A percentile compares a stretch with the other conserved stretches of the same genome.
Evolutionary conservation across 1,284 basidiomycete genomes (phyloP).

Genomic region (Puccinia novopanici): DNA sequence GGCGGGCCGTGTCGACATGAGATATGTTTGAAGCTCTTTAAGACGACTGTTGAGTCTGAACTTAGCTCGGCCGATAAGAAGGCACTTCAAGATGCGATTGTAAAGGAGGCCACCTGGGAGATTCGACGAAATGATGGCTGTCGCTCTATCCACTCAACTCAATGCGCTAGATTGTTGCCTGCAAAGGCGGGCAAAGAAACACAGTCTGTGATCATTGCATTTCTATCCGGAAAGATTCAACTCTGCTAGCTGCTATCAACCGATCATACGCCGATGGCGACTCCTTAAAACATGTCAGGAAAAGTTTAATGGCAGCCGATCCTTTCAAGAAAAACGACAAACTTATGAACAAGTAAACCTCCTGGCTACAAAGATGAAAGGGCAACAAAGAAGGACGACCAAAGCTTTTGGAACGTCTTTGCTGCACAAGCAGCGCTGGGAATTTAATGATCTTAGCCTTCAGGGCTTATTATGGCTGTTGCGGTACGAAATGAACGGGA

Average conservation of each 20-base stretch:
- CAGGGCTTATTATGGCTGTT: background rate
- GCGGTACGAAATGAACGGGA: background rate
- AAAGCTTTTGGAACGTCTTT: background rate
- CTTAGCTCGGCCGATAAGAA: background rate
- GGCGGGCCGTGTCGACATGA: background rate
- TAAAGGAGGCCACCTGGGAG: background rate
- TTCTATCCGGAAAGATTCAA: background rate
- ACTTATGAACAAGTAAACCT: background rate
- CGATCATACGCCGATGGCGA: background rate
- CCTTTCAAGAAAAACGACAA: background rate
- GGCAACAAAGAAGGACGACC: background rate
- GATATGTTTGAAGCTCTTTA: background rate
- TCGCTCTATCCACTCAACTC: background rate
- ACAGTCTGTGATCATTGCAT: background rate
- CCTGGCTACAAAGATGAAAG: background rate
- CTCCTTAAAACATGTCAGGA: background rate
- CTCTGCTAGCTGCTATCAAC: background rate
- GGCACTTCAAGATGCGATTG: background rate
- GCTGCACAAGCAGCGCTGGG: background rate
- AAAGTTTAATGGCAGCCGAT: background rate
- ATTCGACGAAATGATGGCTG: background rate
- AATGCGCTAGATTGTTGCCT: background rate
- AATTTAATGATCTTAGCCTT: background rate
- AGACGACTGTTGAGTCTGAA: background rate
- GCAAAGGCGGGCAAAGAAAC: background rate